Percentiles rank a stretch among this genome's conserved stretches.
phyloP scores from a whole-genome alignment of 345 rosid genomes.

The Anastatica hierochuntica region DNA sequence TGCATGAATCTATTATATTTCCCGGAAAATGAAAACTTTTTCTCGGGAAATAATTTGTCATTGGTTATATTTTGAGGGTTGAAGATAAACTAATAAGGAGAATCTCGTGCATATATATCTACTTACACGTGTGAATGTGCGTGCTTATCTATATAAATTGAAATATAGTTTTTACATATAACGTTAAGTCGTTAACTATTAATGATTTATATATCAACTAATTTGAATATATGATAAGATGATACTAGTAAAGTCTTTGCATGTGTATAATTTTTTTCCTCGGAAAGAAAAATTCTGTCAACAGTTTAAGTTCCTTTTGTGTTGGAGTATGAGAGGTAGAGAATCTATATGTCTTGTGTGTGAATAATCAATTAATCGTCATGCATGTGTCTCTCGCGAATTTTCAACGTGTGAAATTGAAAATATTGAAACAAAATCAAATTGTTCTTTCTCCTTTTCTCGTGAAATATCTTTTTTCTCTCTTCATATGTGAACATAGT shows the following conservation, averaged over 20 bases:
- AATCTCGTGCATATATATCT: conserved; percentile 6
- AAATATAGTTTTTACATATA: background rate
- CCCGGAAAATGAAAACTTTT: background rate
- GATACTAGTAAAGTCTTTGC: conserved; percentile 10
- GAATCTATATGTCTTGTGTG: background rate
- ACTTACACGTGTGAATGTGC: background rate
- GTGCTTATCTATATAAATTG: background rate
- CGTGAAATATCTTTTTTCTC: background rate
- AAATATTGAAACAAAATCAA: background rate
- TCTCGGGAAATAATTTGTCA: background rate
- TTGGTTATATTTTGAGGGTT: conserved; percentile 1
- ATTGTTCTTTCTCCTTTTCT: background rate
- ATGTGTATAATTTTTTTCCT: conserved; percentile 8
- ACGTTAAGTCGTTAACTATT: too few relatives aligned
- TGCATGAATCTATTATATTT: conserved; percentile 4
- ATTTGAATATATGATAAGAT: too few relatives aligned
- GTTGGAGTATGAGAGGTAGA: conserved; percentile 3
- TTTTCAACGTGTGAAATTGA: background rate
- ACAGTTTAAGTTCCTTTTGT: conserved; percentile 1
- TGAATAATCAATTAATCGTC: background rate
- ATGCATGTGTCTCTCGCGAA: background rate
- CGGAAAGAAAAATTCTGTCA: background rate
- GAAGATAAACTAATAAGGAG: conserved; percentile 1
- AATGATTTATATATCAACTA: too few relatives aligned
- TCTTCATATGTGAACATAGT: conserved; percentile 2